These are phyloP conservation scores for Amylocarpus encephaloides DNA, from an alignment of 2,329 filamentous ascomycete species.

Conservation along the genomic window DNA sequence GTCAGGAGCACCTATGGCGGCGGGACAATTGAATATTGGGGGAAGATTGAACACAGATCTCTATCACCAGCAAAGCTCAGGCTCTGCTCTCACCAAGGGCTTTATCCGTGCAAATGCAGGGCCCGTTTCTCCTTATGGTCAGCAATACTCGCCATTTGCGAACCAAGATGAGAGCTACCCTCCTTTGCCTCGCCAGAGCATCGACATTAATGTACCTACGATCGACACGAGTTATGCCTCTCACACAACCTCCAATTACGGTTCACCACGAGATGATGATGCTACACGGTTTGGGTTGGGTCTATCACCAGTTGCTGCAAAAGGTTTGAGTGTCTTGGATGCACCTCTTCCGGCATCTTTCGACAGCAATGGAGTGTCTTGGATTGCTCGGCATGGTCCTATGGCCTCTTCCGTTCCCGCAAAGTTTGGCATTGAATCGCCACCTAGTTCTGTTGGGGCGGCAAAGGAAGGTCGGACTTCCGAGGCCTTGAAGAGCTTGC, in stretches of 20 bases:
- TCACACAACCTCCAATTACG: conserved; percentile 58
- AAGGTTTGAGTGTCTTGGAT: conserved; percentile 80
- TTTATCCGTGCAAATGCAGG: conserved; percentile 56
- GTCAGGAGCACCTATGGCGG: conserved; percentile 46
- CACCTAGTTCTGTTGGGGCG: conserved; percentile 64
- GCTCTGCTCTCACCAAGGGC: conserved; percentile 69
- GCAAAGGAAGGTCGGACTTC: conserved; percentile 56
- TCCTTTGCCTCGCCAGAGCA: conserved; percentile 35
- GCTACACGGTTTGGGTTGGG: conserved; percentile 57
- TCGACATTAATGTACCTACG: conserved; percentile 40
- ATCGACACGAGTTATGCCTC: conserved; percentile 50
- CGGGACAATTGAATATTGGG: conserved; percentile 52
- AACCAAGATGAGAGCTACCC: conserved; percentile 48
- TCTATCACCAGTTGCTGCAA: conserved; percentile 67
- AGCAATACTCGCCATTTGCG: conserved; percentile 39
- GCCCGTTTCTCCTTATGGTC: conserved; percentile 28
- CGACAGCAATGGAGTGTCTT: conserved; percentile 91
- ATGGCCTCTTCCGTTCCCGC: conserved; percentile 90
- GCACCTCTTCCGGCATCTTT: conserved; percentile 91
- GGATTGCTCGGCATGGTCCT: conserved; percentile 81
- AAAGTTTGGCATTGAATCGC: conserved; percentile 83
- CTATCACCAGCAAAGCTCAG: conserved; percentile 60
- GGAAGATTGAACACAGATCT: conserved; percentile 62
- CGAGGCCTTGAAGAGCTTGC: conserved; percentile 57
- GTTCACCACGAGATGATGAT: conserved; percentile 74